Conservation (phyloP, 306 rosid genomes). For the Lupinus albus region DNA sequence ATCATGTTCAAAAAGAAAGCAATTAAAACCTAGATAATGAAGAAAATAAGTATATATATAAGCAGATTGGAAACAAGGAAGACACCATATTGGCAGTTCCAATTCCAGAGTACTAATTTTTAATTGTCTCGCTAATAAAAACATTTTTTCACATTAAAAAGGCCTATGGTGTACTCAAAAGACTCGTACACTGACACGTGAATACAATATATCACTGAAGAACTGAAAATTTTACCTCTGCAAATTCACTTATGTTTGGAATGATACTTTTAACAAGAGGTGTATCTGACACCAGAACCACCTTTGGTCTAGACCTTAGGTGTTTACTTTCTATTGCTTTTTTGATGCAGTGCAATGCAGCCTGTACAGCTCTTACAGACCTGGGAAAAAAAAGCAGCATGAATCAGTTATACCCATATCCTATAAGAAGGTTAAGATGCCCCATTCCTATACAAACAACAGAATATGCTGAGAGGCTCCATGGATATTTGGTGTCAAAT, state of each 20-base stretch:
- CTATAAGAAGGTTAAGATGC: constrained; percentile 8
- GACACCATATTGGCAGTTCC: background rate
- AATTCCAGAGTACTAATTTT: constrained; percentile 22
- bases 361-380: constrained; percentile 74
- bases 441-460: background rate
- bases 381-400: constrained; percentile 51
- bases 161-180: constrained; percentile 14
- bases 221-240: constrained; percentile 67
- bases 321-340: constrained; percentile 54
- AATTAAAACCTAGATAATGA: constrained; percentile 16
- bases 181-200: background rate
- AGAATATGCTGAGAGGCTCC: background rate
- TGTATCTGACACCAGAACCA: constrained; percentile 84
- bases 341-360: constrained; percentile 70
- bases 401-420: constrained; percentile 33
- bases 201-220: constrained; percentile 9
- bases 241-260: constrained; percentile 66
- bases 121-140: background rate
- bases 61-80: constrained; percentile 13
- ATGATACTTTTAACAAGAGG: constrained; percentile 66
- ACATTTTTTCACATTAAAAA: background rate
- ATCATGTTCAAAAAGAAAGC: constrained; percentile 20
- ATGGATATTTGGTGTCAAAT: constrained; percentile 19
- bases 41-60: constrained; percentile 3
- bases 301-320: constrained; percentile 59